These are phyloP conservation scores for Licmophora abbreviata DNA, from an alignment of 108 stramenopile species.

Conservation along the genomic window DNA sequence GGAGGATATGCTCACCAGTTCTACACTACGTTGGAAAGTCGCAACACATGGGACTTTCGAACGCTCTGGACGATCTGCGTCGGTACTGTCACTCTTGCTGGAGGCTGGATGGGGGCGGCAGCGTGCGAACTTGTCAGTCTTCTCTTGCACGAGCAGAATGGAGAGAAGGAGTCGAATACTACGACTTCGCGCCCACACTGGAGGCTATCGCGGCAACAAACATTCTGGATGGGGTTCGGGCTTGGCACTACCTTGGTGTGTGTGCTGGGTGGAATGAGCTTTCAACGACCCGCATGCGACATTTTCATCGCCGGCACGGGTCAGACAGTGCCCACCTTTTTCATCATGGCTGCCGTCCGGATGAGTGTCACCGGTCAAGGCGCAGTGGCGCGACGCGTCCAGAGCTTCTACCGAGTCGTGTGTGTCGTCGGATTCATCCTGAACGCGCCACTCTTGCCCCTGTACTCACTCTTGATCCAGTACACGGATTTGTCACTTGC, in stretches of 20 bases:
- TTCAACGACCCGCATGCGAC: conserved; percentile 84
- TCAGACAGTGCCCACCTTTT: conserved; percentile 65
- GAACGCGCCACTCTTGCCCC: conserved; percentile 74
- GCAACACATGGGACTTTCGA: conserved; percentile 53
- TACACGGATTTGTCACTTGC: conserved; percentile 52
- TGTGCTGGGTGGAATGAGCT: conserved; percentile 51
- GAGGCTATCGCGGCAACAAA: conserved; percentile 12
- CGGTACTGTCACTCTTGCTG: conserved; percentile 66
- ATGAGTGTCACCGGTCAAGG: conserved; percentile 8
- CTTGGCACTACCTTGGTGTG: conserved; percentile 31
- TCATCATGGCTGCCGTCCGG: conserved; percentile 31
- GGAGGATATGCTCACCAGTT: conserved; percentile 71
- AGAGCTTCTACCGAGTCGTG: conserved; percentile 9
- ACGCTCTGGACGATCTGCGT: conserved; percentile 76
- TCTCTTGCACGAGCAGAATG: not conserved
- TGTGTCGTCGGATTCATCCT: conserved; percentile 62
- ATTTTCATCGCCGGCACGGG: conserved; percentile 83
- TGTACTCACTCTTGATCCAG: conserved; percentile 72
- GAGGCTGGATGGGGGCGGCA: conserved; percentile 60
- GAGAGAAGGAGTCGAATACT: not conserved
- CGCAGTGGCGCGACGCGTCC: conserved; percentile 7
- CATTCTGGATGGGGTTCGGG: conserved; percentile 66
- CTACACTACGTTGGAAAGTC: conserved; percentile 33
- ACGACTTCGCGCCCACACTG: not conserved
- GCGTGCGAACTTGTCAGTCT: conserved; percentile 31